Conservation (phyloP, 371 early-diverging fungal genomes). For the Apophysomyces ossiformis region DNA sequence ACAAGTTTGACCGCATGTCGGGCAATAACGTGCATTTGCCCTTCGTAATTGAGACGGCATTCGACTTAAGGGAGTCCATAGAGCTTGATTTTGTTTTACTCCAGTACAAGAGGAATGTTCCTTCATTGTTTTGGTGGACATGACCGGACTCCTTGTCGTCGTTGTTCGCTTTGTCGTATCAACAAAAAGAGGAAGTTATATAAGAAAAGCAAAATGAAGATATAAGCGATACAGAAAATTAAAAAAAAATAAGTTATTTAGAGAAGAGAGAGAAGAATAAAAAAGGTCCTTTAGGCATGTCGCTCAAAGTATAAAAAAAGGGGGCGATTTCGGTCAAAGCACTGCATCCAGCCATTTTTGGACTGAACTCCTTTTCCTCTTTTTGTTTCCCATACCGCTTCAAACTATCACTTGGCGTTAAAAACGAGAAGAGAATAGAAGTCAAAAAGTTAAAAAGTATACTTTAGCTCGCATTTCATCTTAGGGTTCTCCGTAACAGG, state of each 20-base stretch:
- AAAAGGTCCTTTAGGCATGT: not conserved
- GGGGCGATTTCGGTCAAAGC: constrained; percentile 10
- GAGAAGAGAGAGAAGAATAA: not conserved
- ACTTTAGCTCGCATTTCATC: too few species aligned
- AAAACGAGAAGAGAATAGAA: too few species aligned
- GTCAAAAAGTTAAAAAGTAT: too few species aligned
- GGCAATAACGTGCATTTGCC: constrained; percentile 5
- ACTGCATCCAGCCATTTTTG: constrained; percentile 6
- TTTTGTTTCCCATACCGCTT: not conserved
- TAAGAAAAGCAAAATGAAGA: not conserved
- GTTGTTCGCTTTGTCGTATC: not conserved
- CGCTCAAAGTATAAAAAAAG: not conserved
- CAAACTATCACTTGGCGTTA: too few species aligned
- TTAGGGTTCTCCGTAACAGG: too few species aligned
- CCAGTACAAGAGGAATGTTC: not conserved
- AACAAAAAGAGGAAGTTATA: not conserved
- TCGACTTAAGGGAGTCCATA: not conserved
- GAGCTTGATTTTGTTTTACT: not conserved
- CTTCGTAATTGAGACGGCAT: not conserved
- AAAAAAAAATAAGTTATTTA: not conserved
- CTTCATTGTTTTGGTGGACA: constrained; percentile 1
- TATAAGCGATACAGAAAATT: not conserved
- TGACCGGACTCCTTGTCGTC: not conserved
- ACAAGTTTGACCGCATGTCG: constrained; percentile 15
- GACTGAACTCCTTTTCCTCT: not conserved